Evolutionary conservation across 2,329 filamentous ascomycete species (phyloP).

Genomic region (Mycosphaerella sp.): DNA sequence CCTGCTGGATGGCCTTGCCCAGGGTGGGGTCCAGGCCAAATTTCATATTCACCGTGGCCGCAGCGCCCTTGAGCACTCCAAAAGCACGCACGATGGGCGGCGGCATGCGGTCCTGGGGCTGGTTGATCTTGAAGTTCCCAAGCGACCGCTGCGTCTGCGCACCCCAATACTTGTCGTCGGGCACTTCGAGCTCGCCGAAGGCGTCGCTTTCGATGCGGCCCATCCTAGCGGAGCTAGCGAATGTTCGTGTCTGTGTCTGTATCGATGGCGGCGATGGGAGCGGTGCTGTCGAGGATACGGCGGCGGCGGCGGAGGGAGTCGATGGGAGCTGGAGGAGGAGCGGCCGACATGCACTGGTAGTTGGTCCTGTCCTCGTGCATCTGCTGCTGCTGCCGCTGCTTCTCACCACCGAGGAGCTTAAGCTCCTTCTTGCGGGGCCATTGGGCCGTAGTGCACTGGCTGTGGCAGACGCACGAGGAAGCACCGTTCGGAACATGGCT

Average conservation of each 20-base stretch:
- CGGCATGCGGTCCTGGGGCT: constrained; percentile 98
- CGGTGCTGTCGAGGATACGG: background rate
- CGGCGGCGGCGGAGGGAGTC: background rate
- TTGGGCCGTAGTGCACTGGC: constrained; percentile 12
- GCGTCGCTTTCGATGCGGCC: constrained; percentile 82
- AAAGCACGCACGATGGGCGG: constrained; percentile 87
- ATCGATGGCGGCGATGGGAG: constrained; percentile 1
- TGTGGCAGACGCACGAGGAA: constrained; percentile 13
- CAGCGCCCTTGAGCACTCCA: constrained; percentile 94
- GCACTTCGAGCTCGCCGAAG: constrained; percentile 93
- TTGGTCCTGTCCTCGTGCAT: no score
- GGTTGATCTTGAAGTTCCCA: constrained; percentile 98
- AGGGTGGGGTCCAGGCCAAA: constrained; percentile 88
- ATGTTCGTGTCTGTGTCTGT: constrained; percentile 18
- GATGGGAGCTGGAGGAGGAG: background rate
- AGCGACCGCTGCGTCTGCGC: constrained; percentile 94
- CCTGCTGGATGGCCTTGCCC: constrained; percentile 88
- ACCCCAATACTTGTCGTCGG: constrained; percentile 94
- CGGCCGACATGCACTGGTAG: constrained; percentile 3
- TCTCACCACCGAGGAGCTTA: constrained; percentile 1
- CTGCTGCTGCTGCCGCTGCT: no score
- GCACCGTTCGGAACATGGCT: constrained; percentile 18
- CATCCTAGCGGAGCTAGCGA: constrained; percentile 33
- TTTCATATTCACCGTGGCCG: constrained; percentile 90
- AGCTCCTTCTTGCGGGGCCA: constrained; percentile 17